Evolutionary conservation across 495 filamentous ascomycete genomes (phyloP), one percentile per base, ranked within the genome.

Genomic region (Hypoxylon lienhwacheense): DNA sequence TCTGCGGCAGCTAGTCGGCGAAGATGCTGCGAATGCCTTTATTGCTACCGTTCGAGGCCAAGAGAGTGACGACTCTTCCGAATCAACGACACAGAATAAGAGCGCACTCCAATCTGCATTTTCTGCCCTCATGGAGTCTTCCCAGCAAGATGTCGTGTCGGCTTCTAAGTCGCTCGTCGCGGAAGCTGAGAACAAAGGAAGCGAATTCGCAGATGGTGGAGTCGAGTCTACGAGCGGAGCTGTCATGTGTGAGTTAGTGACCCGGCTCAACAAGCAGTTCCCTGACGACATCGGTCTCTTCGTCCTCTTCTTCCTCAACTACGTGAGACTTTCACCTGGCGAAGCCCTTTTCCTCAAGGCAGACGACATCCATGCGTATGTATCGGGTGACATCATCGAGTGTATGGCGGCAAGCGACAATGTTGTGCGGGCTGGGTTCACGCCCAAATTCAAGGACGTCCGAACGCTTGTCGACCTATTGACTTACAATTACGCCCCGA

Each of bases 381-480:
- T 98, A 24, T 90, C 86, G 17, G 93, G 93, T 34, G 93, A 98
- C 52, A 96, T 98, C 61, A 90, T 98, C 61, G 93, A 98, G 73
- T 97, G 93, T 77, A 98, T 98, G 93, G 93, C 93, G 1, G 87
- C 89, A 15, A 95, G 89, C 25, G 93, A 98, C 74, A 98, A 98
- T 56, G 93, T 98, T 5, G 91, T 98, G 15, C 91, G 93, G 24
- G 93, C 93, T 1, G 93, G 93, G 14, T 91, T 98, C 67, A 98
- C 93, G 0, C 93, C 93, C 7, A 98, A 98, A 70, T 97, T 92
- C 80, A 96, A 97, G 75, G 93, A 98, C 61, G 90, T 96, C 35
- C 77, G 84, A 36, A 97, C 89, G 2, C 79, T 98, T n/a, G 88
- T 91, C 26, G 75, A 78, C 53, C 95, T 96, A 88, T 75, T 98